Percentiles rank a stretch among this genome's conserved stretches.
These are phyloP conservation scores for Phylloporus sp. DNA, from an alignment of 768 basidiomycete species.

Conservation along the genomic window DNA sequence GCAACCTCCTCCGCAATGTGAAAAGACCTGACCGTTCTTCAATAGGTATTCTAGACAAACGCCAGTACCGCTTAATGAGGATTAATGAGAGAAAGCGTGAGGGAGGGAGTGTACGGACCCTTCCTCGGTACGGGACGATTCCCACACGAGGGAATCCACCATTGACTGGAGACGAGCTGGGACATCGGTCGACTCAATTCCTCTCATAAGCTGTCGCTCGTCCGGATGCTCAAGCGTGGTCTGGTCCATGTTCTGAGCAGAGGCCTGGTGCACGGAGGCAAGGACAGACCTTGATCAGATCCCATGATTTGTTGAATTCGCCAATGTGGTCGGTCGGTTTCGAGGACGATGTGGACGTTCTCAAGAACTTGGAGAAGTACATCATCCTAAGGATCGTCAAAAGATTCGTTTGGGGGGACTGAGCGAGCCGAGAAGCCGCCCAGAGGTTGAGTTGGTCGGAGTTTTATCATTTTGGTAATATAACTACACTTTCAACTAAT, in stretches of 20 bases:
- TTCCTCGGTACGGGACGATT: constrained; percentile 80
- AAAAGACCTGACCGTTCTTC: constrained; percentile 62
- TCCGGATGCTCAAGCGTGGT: constrained; percentile 83
- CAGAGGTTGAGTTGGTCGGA: no score
- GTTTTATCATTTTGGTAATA: no score
- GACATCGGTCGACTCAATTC: constrained; percentile 79
- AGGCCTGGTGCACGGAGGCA: neutral
- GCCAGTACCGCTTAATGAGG: constrained; percentile 65
- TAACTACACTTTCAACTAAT: no score
- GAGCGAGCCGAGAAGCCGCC: no score
- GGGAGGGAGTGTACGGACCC: constrained; percentile 53
- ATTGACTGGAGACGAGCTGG: constrained; percentile 72
- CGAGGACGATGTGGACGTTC: constrained; percentile 33
- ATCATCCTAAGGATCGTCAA: constrained; percentile 34
- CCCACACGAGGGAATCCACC: constrained; percentile 83
- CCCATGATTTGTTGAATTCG: constrained; percentile 78
- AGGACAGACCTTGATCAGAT: constrained; percentile 56
- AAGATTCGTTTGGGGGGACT: no score
- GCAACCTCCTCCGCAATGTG: neutral
- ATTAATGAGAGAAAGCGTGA: constrained; percentile 7
- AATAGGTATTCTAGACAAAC: constrained; percentile 88
- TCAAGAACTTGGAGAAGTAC: constrained; percentile 85
- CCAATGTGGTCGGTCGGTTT: constrained; percentile 62
- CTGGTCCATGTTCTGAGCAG: constrained; percentile 38
- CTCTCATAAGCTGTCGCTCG: constrained; percentile 79